Conservation (phyloP, 2,329 filamentous ascomycete genomes). For the Trichoderma atrobrunneum region DNA sequence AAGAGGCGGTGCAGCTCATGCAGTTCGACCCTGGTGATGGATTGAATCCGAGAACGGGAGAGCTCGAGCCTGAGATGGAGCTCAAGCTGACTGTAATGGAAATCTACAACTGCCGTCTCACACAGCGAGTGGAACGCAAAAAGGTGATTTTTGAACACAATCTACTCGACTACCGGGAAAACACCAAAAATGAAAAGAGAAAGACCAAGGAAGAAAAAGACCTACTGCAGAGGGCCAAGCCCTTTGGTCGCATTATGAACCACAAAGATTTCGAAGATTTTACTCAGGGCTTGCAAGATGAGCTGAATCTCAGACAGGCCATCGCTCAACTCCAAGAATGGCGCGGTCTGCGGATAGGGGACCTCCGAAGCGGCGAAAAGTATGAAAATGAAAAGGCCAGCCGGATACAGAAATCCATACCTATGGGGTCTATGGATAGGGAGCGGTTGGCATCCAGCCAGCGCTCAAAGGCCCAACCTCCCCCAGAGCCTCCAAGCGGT, state of each 20-base stretch:
- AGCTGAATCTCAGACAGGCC: conserved; percentile 85
- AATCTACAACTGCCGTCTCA: conserved; percentile 91
- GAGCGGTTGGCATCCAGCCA: conserved; percentile 69
- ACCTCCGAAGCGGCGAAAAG: conserved; percentile 82
- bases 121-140: conserved; percentile 88
- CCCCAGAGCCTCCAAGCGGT: conserved; percentile 68
- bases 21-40: conserved; percentile 96
- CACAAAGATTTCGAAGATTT: conserved; percentile 84
- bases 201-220: conserved; percentile 94
- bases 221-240: conserved; percentile 87
- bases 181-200: conserved; percentile 86
- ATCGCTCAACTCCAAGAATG: conserved; percentile 92
- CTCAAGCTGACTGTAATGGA: conserved; percentile 98
- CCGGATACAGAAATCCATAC: conserved; percentile 66
- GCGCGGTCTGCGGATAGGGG: conserved; percentile 79
- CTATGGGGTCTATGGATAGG: conserved; percentile 82
- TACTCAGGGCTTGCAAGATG: conserved; percentile 80
- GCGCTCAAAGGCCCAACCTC: conserved; percentile 63
- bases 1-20: conserved; percentile 98
- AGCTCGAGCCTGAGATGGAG: conserved; percentile 93
- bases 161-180: conserved; percentile 89
- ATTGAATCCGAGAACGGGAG: conserved; percentile 76
- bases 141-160: conserved; percentile 96
- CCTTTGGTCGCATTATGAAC: conserved; percentile 96
- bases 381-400: conserved; percentile 86